Evolutionary conservation across 805 yeast species (phyloP).

Genomic region (Zygotorulaspora danielsina): DNA sequence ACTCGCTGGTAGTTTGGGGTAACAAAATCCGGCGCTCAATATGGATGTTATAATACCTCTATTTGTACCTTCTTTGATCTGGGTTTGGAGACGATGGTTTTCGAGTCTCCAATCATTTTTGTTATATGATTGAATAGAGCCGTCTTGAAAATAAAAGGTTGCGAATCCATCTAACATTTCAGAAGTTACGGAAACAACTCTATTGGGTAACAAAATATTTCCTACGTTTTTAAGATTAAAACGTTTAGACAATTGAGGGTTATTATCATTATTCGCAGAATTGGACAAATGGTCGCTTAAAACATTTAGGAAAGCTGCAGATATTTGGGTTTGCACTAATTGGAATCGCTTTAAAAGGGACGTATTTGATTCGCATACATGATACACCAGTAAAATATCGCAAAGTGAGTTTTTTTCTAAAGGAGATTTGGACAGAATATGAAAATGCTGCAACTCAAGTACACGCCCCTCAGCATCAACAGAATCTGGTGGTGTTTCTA

Average conservation of each 20-base stretch:
- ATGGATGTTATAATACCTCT: conserved; percentile 30
- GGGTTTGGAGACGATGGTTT: conserved; percentile 22
- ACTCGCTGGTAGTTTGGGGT: conserved; percentile 23
- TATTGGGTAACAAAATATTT: conserved; percentile 18
- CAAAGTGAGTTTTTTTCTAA: conserved; percentile 29
- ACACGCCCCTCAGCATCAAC: conserved; percentile 24
- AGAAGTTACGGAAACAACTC: conserved; percentile 22
- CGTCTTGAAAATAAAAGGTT: conserved; percentile 27
- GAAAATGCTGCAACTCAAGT: conserved; percentile 23
- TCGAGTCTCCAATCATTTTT: conserved; percentile 30
- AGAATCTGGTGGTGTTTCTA: conserved; percentile 23
- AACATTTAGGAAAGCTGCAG: conserved; percentile 20
- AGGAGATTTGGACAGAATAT: conserved; percentile 28
- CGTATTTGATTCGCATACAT: conserved; percentile 21
- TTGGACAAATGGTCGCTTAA: conserved; percentile 6
- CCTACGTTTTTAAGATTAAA: conserved; percentile 17
- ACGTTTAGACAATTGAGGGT: conserved; percentile 15
- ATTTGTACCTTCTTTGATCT: conserved; percentile 24
- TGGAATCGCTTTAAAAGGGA: conserved; percentile 28
- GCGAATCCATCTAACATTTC: conserved; percentile 29
- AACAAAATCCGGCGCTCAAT: conserved; percentile 30
- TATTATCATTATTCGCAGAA: not conserved
- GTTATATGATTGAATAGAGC: conserved; percentile 23
- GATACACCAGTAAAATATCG: conserved; percentile 29
- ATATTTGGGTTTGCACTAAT: conserved; percentile 20